Evolutionary conservation across 2,329 filamentous ascomycete species (phyloP).

Genomic region (Graphilbum ipis-grandicollis): DNA sequence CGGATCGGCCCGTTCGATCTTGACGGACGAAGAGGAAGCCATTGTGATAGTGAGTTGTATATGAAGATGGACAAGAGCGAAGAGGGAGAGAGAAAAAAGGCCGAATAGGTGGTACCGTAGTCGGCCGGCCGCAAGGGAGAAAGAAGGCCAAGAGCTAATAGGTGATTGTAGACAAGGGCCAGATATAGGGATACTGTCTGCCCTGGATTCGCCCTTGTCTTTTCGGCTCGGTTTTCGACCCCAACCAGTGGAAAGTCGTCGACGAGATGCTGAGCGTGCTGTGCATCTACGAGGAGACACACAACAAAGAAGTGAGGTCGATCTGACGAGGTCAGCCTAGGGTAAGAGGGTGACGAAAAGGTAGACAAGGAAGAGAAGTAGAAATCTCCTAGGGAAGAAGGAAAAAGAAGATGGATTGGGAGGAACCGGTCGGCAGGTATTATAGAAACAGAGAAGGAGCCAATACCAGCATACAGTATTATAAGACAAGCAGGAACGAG

Average conservation of each 20-base stretch:
- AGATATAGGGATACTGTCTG: too few species aligned
- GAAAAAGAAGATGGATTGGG: neutral
- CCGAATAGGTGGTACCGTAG: neutral
- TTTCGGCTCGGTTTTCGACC: too few species aligned
- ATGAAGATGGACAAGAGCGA: too few species aligned
- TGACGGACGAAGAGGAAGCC: constrained; percentile 11
- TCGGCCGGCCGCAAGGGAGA: neutral
- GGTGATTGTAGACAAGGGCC: neutral
- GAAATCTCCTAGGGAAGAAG: neutral
- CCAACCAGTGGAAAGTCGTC: constrained; percentile 3
- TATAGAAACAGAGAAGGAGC: neutral
- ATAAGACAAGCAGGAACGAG: too few species aligned
- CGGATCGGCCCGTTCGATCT: constrained; percentile 21
- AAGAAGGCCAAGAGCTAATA: neutral
- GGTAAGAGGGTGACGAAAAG: neutral
- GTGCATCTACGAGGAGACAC: neutral
- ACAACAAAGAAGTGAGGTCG: neutral
- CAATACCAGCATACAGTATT: neutral
- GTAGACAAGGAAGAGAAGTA: neutral
- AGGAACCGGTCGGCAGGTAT: too few species aligned
- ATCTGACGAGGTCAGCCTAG: neutral
- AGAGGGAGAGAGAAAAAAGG: neutral
- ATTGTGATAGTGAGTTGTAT: constrained; percentile 14
- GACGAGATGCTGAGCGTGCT: too few species aligned
- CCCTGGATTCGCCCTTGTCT: too few species aligned